Evolutionary conservation across 1,284 basidiomycete species (phyloP).

Genomic region (Amylostereum chailletii): DNA sequence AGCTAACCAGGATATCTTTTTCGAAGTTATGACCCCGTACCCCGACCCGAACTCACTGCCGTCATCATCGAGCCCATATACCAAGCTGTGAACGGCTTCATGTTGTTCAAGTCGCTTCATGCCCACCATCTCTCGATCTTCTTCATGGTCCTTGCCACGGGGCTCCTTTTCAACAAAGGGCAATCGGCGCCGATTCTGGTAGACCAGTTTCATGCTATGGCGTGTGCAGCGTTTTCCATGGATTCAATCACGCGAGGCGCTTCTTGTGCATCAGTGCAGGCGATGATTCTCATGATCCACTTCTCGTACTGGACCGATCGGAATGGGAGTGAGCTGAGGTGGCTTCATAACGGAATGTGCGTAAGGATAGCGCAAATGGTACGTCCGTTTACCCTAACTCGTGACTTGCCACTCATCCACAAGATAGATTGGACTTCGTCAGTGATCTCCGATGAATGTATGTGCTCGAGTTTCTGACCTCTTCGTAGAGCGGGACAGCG

Average conservation of each 20-base stretch:
- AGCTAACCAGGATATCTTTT: too few relatives aligned
- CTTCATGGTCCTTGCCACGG: conserved; percentile 38
- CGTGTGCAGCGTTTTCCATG: conserved; percentile 37
- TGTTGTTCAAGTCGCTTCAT: conserved; percentile 27
- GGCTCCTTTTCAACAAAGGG: conserved; percentile 30
- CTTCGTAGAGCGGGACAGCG: conserved; percentile 41
- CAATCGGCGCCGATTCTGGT: conserved; percentile 20
- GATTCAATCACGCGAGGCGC: conserved; percentile 34
- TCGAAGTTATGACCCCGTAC: conserved; percentile 33
- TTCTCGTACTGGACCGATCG: conserved; percentile 36
- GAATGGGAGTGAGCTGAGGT: conserved; percentile 34
- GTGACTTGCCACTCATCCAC: background rate
- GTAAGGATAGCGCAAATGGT: conserved; percentile 36
- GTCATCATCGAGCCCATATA: conserved; percentile 35
- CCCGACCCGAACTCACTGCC: conserved; percentile 27
- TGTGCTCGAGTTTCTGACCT: background rate
- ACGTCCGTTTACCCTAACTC: conserved; percentile 14
- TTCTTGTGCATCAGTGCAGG: conserved; percentile 37
- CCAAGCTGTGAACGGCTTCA: conserved; percentile 18
- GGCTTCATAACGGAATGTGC: conserved; percentile 37
- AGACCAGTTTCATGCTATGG: conserved; percentile 33
- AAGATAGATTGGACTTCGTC: conserved; percentile 41
- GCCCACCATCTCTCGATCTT: conserved; percentile 41
- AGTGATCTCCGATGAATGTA: conserved; percentile 15
- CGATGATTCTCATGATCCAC: conserved; percentile 36